Base-by-base conservation (phyloP, 768 basidiomycete species). In the Daedaleopsis sinensis region DNA sequence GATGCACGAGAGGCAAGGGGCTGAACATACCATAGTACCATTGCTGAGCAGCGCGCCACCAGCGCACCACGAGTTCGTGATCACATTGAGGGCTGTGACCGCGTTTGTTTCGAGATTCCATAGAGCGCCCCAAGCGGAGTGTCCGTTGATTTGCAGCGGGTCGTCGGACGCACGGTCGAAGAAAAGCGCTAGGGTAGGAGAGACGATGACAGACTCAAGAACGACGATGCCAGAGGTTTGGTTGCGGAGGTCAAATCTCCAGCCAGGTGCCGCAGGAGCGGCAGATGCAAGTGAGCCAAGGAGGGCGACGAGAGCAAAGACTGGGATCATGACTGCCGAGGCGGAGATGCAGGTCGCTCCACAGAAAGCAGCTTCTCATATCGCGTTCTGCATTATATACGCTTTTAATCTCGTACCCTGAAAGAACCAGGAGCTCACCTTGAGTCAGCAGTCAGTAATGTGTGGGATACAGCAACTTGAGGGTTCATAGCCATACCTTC, bases 81-180 rank as follows among this genome's bases (percentile, higher is more conserved):
- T 75, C 71, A 93, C 80, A 38, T 76, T 68, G 23, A 94, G 77
- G 52, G 89, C 85, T 35, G 73, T 83, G 60, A 89, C 76, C 1
- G 78, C 78, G 66, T 89, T 82, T 13, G 85, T 86, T 23, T 82
- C 68, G 51, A 94, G 76, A 68, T 91, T 84, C 72, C 87, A 93
- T 16, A 94, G 72, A 9, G 87, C 87, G 0, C 80, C 89, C 91
- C 92, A 93, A 13, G 91, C 90, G 12, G 91, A 90, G 68, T 91
- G 91, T 0, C 87, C 86, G 64, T 82, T 73, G 70, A 92, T 78
- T 0, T 83, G 82, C 44, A 92, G 74, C 27, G 91, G 91, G 68
- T 93, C 93, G 71, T 92, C 89, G 68, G 91, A 90, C 21, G 91
- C 91, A 73, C 93, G 93, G 80, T 93, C 91, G 50, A 93, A 71